Evolutionary conservation across 2,329 filamentous ascomycete genomes (phyloP), one percentile per base, ranked within the genome.

Genomic region (Hysterium pulicare): DNA sequence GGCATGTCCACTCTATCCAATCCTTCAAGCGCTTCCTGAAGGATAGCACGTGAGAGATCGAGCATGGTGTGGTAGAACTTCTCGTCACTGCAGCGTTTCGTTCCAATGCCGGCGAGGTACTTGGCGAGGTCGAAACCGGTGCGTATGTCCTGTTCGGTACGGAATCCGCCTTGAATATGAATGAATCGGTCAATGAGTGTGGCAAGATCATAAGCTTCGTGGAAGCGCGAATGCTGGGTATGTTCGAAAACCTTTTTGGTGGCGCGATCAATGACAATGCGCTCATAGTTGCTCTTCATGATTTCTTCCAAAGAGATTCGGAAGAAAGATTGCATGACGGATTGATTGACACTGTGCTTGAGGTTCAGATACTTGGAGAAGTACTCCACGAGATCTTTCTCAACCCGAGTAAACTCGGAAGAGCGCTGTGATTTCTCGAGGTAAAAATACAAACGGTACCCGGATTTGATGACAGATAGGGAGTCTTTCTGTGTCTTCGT

Each of bases 1-100:
- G 69, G 65, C 38, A 73, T 64, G 28, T 69, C 66, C 30, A 66
- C 47, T 7, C 62, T 59, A 16, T 57, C 54, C 38, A 69, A 50
- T 21, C 67, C 61, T 5, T 50, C 44, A 2, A 73, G 54, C 2
- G 64, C 62, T 34, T 71, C 65, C 38, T 59, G 54, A 8, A 71
- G 51, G 30, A 72, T 71, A 7, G 51, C 42, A 1, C 53, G 50
- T 1, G 69, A 71, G 10, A 66, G 56, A 13, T 60, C 52, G 5
- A 69, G 53, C 51, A 72, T 59, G 11, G 58, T 57, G 43, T 59
- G 57, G 44, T 64, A 62, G 26, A 57, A 46, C 17, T 58, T 50
- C 11, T 53, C 52, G 22, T 67, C 61, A 28, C 61, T 35, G 37
- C 48, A 56, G 33, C 48, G 53, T 44, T 53, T 47, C 8, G 53